These are phyloP conservation scores for Catenaria anguillulae DNA, from an alignment of 371 early-diverging fungal species.

Conservation along the genomic window DNA sequence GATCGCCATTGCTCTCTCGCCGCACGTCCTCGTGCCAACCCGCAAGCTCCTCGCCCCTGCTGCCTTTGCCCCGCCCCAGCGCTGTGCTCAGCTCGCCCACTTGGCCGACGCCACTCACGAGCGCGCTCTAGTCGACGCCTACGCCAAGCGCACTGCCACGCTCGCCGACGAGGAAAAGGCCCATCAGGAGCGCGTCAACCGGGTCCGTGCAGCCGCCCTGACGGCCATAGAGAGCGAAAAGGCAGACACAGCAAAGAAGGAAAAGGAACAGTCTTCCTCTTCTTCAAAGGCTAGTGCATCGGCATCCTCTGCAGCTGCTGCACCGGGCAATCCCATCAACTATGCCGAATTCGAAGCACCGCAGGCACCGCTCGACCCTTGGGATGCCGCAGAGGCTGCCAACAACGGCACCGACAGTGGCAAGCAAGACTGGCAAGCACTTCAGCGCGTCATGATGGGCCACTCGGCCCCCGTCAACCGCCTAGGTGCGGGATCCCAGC, in stretches of 20 bases:
- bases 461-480: too few relatives aligned
- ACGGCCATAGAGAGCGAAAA: background rate
- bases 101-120: background rate
- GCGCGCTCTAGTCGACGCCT: background rate
- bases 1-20: too few relatives aligned
- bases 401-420: background rate
- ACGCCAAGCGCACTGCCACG: background rate
- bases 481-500: too few relatives aligned
- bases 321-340: background rate
- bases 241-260: too few relatives aligned
- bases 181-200: background rate
- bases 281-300: too few relatives aligned
- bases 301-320: too few relatives aligned
- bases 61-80: too few relatives aligned
- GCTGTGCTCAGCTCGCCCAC: too few relatives aligned
- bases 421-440: background rate
- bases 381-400: background rate
- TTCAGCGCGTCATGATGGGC: background rate
- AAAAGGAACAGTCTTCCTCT: too few relatives aligned
- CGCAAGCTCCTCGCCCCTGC: too few relatives aligned
- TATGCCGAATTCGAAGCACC: background rate
- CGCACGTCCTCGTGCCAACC: too few relatives aligned
- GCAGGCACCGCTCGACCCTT: background rate
- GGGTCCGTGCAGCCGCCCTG: background rate
- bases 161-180: background rate